Evolutionary conservation across 2,329 filamentous ascomycete genomes (phyloP), one percentile per base, ranked within the genome.

Genomic region (Sordariomycetes sp.): DNA sequence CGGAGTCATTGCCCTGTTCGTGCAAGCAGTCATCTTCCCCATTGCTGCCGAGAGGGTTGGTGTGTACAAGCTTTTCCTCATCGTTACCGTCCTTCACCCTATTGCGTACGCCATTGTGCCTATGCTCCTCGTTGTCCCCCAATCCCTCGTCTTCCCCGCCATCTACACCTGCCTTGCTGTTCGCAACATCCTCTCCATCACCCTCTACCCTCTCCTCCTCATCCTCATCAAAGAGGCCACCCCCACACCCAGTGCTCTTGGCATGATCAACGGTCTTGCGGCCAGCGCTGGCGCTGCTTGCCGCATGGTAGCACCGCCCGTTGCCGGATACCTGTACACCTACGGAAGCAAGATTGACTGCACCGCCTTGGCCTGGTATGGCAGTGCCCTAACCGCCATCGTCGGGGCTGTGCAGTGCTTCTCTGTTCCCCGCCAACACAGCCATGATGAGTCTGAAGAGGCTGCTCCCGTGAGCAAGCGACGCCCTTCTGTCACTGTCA

Each of bases 211-310:
- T 3, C 62, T 80, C 5, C 64, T 82, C 24, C 61, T 82, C 29
- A 82, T 82, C 44, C 61, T 81, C 21, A 71, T 82, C 62, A 82
- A 82, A 54, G 73, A 81, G 47, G 73, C 75, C 2, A 78, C 74
- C 1, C 74, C 75, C 3, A 66, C 62, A 21, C 57, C 64, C 6
- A 61, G 59, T 27, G 67, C 75, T 6, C 59, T 81, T 25, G 78
- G 78, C 33, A 76, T 68, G 45, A 71, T 82, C 45, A 82, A 82
- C 40, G 78, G 78, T 5, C 54, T 82, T 28, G 75, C 77, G 16
- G 77, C 78, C 33, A 79, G 74, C 37, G 76, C 74, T 3, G 75
- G 75, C 18, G 77, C 76, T 6, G 75, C 72, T 6, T 82, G 75
- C 46, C 67, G 80, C 36, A 85, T 82, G 55, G 58, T 82, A 9